Conservation (phyloP, 2,329 filamentous ascomycete species). For the Dothistroma septosporum region DNA sequence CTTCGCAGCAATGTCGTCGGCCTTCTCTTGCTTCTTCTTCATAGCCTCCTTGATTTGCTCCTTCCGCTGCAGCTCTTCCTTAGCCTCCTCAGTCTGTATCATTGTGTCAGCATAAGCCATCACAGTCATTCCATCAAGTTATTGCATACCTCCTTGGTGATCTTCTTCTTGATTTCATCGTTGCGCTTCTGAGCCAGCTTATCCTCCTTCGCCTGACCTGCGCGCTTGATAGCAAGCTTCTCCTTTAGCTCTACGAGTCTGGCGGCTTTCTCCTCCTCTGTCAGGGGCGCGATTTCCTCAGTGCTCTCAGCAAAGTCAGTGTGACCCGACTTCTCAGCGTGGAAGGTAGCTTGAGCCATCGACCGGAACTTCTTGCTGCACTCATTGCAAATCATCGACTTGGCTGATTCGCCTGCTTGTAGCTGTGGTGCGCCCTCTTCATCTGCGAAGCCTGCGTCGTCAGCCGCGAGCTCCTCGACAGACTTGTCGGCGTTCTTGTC, state of each 20-base stretch:
- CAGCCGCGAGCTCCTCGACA: conserved; percentile 69
- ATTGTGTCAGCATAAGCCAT: neutral
- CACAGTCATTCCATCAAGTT: neutral
- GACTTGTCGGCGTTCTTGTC: conserved; percentile 86
- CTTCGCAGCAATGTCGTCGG: conserved; percentile 78
- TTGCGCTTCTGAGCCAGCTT: conserved; percentile 81
- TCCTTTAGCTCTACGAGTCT: conserved; percentile 70
- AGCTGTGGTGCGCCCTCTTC: conserved; percentile 56
- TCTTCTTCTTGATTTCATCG: conserved; percentile 79
- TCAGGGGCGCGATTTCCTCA: conserved; percentile 85
- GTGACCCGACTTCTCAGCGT: conserved; percentile 86
- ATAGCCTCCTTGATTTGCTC: conserved; percentile 89
- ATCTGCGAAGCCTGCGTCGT: conserved; percentile 36
- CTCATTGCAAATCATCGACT: conserved; percentile 87
- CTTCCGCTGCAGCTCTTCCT: conserved; percentile 82
- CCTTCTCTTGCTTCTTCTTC: conserved; percentile 82
- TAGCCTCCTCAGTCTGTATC: conserved; percentile 64
- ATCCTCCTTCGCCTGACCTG: conserved; percentile 64
- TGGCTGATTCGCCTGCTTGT: conserved; percentile 65
- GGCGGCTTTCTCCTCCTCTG: conserved; percentile 84
- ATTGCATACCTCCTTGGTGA: conserved; percentile 66
- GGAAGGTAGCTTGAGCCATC: conserved; percentile 77
- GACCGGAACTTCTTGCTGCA: conserved; percentile 88
- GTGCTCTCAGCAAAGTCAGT: conserved; percentile 89
- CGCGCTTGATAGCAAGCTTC: conserved; percentile 68